phyloP scores from a whole-genome alignment of 2,329 filamentous ascomycete species.

The Venturia aucupariae region DNA sequence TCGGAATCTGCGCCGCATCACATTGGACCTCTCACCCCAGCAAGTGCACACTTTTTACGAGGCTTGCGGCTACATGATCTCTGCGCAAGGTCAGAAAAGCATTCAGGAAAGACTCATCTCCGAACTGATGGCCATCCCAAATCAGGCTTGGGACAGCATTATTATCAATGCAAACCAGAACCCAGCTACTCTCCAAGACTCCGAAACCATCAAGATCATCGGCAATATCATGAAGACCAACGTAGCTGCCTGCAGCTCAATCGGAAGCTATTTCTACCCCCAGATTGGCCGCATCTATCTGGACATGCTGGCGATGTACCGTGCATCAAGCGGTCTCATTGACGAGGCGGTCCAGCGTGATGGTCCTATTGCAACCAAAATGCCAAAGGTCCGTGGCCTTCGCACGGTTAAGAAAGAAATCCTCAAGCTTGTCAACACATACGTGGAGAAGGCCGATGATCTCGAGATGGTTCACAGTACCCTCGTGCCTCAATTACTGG shows the following conservation, averaged over 20 bases:
- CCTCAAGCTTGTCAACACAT: constrained; percentile 93
- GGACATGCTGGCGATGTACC: constrained; percentile 99
- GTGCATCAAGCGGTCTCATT: constrained; percentile 90
- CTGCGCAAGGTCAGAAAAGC: constrained; percentile 89
- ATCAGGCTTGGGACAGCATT: constrained; percentile 63
- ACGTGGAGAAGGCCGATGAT: constrained; percentile 96
- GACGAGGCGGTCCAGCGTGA: constrained; percentile 83
- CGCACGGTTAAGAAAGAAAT: constrained; percentile 99
- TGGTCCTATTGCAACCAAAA: constrained; percentile 90
- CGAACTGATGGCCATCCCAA: constrained; percentile 89
- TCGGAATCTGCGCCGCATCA: constrained; percentile 89
- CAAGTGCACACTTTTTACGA: constrained; percentile 99
- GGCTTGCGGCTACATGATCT: constrained; percentile 98
- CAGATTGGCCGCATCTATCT: constrained; percentile 96
- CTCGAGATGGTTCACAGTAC: constrained; percentile 84
- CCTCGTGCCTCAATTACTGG: constrained; percentile 90
- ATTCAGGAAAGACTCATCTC: constrained; percentile 85
- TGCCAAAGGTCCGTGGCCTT: constrained; percentile 88
- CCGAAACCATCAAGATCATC: constrained; percentile 95
- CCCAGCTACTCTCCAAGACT: constrained; percentile 77
- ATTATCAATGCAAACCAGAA: constrained; percentile 80
- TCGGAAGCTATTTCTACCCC: constrained; percentile 94
- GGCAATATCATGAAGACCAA: constrained; percentile 99
- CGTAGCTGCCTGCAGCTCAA: constrained; percentile 93
- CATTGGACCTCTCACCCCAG: constrained; percentile 86